phyloP scores from a whole-genome alignment of 805 yeast species.

The Brettanomyces sp. region DNA sequence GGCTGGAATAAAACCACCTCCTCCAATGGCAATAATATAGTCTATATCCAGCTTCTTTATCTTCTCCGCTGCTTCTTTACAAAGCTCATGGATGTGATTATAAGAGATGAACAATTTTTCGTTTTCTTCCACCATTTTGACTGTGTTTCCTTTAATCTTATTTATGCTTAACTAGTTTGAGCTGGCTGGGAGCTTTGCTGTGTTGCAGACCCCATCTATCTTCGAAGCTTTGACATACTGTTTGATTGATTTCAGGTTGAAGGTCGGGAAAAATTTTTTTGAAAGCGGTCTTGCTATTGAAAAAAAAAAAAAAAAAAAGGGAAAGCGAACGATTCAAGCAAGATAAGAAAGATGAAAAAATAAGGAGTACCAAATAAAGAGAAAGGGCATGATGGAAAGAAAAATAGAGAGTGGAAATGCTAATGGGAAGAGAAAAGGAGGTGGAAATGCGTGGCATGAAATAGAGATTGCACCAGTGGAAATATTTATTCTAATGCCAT shows the following conservation, averaged over 20 bases:
- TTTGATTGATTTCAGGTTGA: too few species aligned
- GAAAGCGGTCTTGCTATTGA: neutral
- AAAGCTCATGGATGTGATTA: conserved; percentile 64
- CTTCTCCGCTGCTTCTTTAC: conserved; percentile 40
- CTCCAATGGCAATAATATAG: conserved; percentile 85
- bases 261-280: neutral
- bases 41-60: conserved; percentile 74
- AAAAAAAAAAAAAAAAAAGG: neutral
- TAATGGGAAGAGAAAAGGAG: too few species aligned
- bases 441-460: too few species aligned
- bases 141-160: neutral
- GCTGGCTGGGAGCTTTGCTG: too few species aligned
- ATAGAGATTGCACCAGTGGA: too few species aligned
- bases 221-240: too few species aligned
- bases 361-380: too few species aligned
- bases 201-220: too few species aligned
- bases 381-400: too few species aligned
- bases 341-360: neutral
- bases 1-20: conserved; percentile 92
- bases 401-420: too few species aligned
- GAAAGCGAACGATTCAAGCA: neutral
- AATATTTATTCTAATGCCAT: too few species aligned
- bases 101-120: conserved; percentile 65
- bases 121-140: conserved; percentile 8
- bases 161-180: too few species aligned